Evolutionary conservation across 139 green algal species (phyloP).

Genomic region (Closterium sp.): DNA sequence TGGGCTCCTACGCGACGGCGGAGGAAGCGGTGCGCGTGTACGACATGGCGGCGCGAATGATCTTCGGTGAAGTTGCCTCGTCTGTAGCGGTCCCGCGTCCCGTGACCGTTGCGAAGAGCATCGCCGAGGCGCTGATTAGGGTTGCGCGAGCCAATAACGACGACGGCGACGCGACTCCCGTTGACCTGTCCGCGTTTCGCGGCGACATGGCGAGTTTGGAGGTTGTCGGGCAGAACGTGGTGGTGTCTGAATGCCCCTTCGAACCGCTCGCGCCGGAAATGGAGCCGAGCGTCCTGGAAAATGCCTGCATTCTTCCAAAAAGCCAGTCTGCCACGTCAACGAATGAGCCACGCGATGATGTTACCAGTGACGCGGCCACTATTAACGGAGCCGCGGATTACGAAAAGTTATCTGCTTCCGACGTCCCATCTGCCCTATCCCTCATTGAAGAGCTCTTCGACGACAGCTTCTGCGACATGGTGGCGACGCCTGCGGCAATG

Average conservation of each 20-base stretch:
- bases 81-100: background rate
- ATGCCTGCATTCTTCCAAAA: too few species aligned
- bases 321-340: too few species aligned
- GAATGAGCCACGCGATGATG: too few species aligned
- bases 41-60: conserved; percentile 39
- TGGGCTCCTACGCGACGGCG: conserved; percentile 58
- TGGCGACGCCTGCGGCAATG: background rate
- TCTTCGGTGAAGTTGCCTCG: background rate
- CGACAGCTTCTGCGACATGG: background rate
- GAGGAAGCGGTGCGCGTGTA: conserved; percentile 60
- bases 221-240: background rate
- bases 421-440: background rate
- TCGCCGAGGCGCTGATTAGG: background rate
- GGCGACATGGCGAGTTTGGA: background rate
- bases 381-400: background rate
- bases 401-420: background rate
- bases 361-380: too few species aligned
- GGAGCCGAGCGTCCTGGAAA: background rate
- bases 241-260: background rate
- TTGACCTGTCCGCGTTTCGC: background rate
- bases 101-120: background rate
- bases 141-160: background rate
- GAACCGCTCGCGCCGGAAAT: background rate
- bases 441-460: background rate
- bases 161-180: background rate